A percentile compares a stretch with the other conserved stretches of the same genome.
These are phyloP conservation scores for Lentinula novae-zelandiae DNA, from an alignment of 1,284 basidiomycete species.

Conservation along the genomic window DNA sequence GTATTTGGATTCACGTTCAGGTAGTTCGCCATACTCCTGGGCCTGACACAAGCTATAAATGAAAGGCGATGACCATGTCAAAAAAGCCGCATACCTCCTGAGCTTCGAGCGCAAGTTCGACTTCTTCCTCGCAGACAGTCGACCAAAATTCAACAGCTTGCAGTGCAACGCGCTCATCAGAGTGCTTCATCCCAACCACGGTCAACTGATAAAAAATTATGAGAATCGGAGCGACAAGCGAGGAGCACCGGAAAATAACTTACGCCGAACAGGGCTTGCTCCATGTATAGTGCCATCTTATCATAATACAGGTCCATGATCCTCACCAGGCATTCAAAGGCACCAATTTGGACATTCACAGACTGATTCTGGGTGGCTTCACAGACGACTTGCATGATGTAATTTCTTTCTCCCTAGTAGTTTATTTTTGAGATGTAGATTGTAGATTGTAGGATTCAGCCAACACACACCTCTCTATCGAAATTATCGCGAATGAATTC, in stretches of 20 bases:
- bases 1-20: conserved; percentile 83
- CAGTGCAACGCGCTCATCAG: conserved; percentile 87
- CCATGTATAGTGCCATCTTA: conserved; percentile 99
- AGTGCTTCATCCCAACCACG: conserved; percentile 97
- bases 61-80: not conserved
- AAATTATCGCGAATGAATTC: conserved; percentile 99
- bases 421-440: conserved; percentile 13
- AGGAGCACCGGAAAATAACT: conserved; percentile 27
- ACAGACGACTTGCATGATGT: conserved; percentile 99
- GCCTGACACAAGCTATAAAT: conserved; percentile 48
- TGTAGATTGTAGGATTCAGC: conserved; percentile 9
- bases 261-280: conserved; percentile 96
- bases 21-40: conserved; percentile 86
- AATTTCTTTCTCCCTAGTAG: conserved; percentile 91
- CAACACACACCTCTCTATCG: conserved; percentile 80
- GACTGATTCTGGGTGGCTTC: conserved; percentile 91
- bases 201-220: conserved; percentile 63
- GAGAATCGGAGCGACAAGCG: not conserved
- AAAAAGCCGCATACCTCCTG: conserved; percentile 63
- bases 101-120: conserved; percentile 89
- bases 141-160: conserved; percentile 99
- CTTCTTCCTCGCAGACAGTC: conserved; percentile 97
- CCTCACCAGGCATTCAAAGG: conserved; percentile 93
- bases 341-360: conserved; percentile 83
- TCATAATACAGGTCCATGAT: conserved; percentile 99